phyloP scores from a whole-genome alignment of 2,329 filamentous ascomycete species.

The Alternaria arborescens region DNA sequence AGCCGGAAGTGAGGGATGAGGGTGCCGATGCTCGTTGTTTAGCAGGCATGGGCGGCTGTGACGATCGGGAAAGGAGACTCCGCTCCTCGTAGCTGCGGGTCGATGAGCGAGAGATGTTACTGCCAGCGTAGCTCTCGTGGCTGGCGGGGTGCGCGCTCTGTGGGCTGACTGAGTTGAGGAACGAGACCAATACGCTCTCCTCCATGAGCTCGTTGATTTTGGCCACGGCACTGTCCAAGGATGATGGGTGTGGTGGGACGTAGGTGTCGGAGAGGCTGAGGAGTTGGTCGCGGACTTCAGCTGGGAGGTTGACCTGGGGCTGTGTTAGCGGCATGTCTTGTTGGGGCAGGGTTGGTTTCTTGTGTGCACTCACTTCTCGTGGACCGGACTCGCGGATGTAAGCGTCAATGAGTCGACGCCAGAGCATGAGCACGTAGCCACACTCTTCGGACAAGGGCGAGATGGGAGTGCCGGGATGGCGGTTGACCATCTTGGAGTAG shows the following conservation, averaged over 20 bases:
- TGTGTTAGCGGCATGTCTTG: constrained; percentile 27
- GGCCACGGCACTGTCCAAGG: constrained; percentile 80
- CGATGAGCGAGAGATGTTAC: constrained; percentile 49
- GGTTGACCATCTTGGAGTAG: constrained; percentile 67
- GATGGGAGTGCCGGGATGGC: constrained; percentile 56
- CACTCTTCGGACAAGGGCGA: constrained; percentile 65
- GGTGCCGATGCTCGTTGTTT: constrained; percentile 52
- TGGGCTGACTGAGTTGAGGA: constrained; percentile 74
- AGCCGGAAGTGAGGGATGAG: constrained; percentile 49
- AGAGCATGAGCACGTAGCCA: constrained; percentile 79
- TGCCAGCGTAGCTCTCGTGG: constrained; percentile 54
- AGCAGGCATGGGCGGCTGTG: constrained; percentile 41
- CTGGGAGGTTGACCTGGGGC: constrained; percentile 73
- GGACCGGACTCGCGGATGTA: constrained; percentile 70
- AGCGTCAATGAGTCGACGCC: constrained; percentile 86
- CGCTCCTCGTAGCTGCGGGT: constrained; percentile 55
- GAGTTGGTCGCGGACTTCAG: constrained; percentile 82
- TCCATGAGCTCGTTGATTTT: constrained; percentile 98
- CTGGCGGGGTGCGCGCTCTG: constrained; percentile 56
- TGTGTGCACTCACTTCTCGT: constrained; percentile 40
- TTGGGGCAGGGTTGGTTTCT: background rate
- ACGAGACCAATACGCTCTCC: constrained; percentile 91
- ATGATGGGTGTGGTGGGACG: constrained; percentile 75
- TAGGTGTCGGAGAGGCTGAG: constrained; percentile 68
- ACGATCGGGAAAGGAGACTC: constrained; percentile 38